Evolutionary conservation across 108 stramenopile genomes (phyloP).

Genomic region (Discostella stelligeroides): DNA sequence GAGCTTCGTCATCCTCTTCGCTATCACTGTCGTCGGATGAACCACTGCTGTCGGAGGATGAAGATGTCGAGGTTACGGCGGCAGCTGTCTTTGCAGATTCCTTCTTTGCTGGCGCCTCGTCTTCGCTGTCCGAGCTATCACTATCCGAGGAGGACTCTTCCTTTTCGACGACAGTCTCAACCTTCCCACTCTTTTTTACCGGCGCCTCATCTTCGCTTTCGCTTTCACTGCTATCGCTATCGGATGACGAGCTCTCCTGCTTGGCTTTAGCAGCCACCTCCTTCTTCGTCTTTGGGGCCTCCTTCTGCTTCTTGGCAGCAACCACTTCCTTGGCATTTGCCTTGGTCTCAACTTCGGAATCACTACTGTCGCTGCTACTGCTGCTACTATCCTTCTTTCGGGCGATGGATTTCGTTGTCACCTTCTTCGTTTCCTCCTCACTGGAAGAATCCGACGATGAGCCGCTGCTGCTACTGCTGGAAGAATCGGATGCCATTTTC

Average conservation of each 20-base stretch:
- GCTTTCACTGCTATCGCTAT: background rate
- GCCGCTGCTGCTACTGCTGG: background rate
- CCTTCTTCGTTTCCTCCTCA: slow-evolving; percentile 8
- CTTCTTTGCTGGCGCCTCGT: background rate
- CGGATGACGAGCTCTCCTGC: background rate
- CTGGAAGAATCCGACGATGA: slow-evolving; percentile 7
- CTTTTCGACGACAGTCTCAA: background rate
- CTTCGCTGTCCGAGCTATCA: slow-evolving; percentile 10
- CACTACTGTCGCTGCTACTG: slow-evolving; percentile 7
- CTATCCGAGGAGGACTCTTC: slow-evolving; percentile 3
- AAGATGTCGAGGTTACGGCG: background rate
- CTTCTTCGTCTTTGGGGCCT: background rate
- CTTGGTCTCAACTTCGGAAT: background rate
- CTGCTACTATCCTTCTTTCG: slow-evolving; percentile 1
- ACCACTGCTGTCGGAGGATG: slow-evolving; percentile 2
- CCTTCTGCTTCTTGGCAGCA: background rate
- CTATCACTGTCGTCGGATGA: background rate
- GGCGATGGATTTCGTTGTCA: slow-evolving; percentile 4
- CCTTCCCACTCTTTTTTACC: background rate
- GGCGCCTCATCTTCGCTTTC: slow-evolving; percentile 5
- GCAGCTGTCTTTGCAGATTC: background rate
- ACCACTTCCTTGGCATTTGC: background rate
- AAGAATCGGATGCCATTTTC: slow-evolving; percentile 1
- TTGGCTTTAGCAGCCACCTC: background rate
- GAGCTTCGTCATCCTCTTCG: too few species aligned